Evolutionary conservation across 768 basidiomycete species (phyloP), one percentile per base, ranked within the genome.

Genomic region (Agaricus sinodeliciosus): DNA sequence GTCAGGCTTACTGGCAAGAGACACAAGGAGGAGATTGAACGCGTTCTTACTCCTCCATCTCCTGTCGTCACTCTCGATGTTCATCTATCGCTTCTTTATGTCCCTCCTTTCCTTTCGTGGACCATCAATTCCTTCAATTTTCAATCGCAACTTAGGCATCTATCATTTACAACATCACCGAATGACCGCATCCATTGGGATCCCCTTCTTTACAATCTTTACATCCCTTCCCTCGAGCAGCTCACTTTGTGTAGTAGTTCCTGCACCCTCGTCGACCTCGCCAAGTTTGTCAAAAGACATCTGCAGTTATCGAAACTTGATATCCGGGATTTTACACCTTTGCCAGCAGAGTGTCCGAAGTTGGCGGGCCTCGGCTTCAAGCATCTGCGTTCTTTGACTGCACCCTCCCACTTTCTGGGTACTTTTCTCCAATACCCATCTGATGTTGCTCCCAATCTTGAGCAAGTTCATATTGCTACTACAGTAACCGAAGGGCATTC

Each of bases 71-170:
- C 37, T 6, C 51, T 53, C 44, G 51, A 53, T 35, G 45, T 53
- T 19, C 51, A 36, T 18, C 46, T 44, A 3, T 34, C 46, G 15
- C 44, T 53, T 27, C 51, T 37, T 37, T 35, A 46, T 16, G 51
- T 53, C 28, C 51, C 51, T 40, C 44, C 51, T 39, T 45, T 53
- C 44, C 51, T 53, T 47, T 18, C 51, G 9, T 53, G 43, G 51
- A 53, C 51, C 22, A 44, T 53, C 5, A 46, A 31, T 28, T 53
- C 44, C 25, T 43, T 53, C 25, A 53, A 53, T 19, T 28, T 46
- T 18, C 51, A 46, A 18, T 37, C 36, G 16, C 43, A 43, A 19
- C 51, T 53, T n/a, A 22, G 36, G n/a, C 44, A 53, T 22, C 35
- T 53, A 31, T 53, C 51, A 39, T 53, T 53, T 37, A 53, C 51